Evolutionary conservation across 805 yeast genomes (phyloP).

Genomic region (Yueomyces sinensis): DNA sequence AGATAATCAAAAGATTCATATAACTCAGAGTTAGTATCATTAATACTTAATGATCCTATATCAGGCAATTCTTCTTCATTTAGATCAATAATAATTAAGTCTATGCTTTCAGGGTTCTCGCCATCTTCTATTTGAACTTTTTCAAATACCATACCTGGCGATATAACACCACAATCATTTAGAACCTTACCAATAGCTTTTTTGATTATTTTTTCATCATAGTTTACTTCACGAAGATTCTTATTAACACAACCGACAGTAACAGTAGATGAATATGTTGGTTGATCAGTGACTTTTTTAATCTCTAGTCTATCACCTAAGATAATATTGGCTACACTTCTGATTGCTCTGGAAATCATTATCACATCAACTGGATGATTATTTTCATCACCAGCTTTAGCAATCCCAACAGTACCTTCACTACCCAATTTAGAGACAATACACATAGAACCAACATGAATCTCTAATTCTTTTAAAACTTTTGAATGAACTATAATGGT

Average conservation of each 20-base stretch:
- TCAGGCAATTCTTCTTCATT: conserved; percentile 27
- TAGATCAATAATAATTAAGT: conserved; percentile 14
- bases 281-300: conserved; percentile 33
- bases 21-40: conserved; percentile 4
- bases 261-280: conserved; percentile 30
- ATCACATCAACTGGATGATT: conserved; percentile 27
- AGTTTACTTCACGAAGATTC: conserved; percentile 6
- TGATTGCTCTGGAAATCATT: conserved; percentile 34
- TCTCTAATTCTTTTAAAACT: conserved; percentile 34
- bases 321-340: conserved; percentile 30
- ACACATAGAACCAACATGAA: conserved; percentile 33
- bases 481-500: conserved; percentile 31
- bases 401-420: conserved; percentile 33
- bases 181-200: conserved; percentile 31
- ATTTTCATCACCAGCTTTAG: conserved; percentile 26
- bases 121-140: conserved; percentile 10
- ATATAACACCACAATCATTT: conserved; percentile 44
- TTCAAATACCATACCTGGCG: conserved; percentile 37
- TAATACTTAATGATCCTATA: conserved; percentile 22
- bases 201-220: conserved; percentile 8
- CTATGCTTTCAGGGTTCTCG: conserved; percentile 3
- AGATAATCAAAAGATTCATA: conserved; percentile 12
- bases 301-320: conserved; percentile 42
- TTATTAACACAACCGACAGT: conserved; percentile 18
- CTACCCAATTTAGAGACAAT: conserved; percentile 33